A percentile compares a stretch with the other conserved stretches of the same genome.
These are phyloP conservation scores for Mycena vulgaris DNA, from an alignment of 768 basidiomycete genomes.

Conservation along the genomic window DNA sequence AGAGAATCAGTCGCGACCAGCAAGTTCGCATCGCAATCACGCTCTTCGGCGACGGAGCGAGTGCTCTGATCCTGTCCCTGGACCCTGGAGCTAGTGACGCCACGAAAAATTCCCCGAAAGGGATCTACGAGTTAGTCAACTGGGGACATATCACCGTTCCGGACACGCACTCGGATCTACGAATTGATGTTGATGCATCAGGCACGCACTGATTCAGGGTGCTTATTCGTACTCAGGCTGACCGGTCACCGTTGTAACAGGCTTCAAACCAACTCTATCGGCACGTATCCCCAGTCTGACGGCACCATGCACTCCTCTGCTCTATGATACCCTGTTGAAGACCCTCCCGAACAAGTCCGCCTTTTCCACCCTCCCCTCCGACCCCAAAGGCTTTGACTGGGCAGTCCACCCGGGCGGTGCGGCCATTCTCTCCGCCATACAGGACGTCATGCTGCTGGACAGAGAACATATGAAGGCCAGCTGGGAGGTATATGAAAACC, in stretches of 20 bases:
- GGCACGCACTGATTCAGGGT: not conserved
- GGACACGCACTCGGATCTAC: conserved; percentile 14
- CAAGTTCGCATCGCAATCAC: conserved; percentile 24
- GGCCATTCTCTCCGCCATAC: conserved; percentile 2
- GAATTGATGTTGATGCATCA: conserved; percentile 7
- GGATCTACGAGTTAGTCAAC: conserved; percentile 32
- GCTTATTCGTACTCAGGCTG: not conserved
- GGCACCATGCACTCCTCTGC: conserved; percentile 1
- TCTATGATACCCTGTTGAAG: conserved; percentile 19
- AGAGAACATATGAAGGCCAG: conserved; percentile 17
- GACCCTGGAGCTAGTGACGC: not conserved
- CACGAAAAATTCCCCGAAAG: not conserved
- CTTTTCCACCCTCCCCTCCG: not conserved
- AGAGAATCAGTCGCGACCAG: conserved; percentile 25
- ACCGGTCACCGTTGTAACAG: not conserved
- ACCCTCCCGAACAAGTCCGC: conserved; percentile 5
- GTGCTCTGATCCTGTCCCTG: conserved; percentile 23
- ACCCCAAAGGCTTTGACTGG: conserved; percentile 30
- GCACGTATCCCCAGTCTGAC: conserved; percentile 12
- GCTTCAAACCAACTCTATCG: not conserved
- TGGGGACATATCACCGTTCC: conserved; percentile 28
- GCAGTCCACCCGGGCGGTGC: conserved; percentile 26
- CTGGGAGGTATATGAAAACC: conserved; percentile 33
- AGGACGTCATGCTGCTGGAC: conserved; percentile 5
- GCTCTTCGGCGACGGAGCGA: conserved; percentile 28